A percentile compares a stretch with the other conserved stretches of the same genome.
phyloP scores from a whole-genome alignment of 768 basidiomycete genomes.

The Leucocoprinus birnbaumii region DNA sequence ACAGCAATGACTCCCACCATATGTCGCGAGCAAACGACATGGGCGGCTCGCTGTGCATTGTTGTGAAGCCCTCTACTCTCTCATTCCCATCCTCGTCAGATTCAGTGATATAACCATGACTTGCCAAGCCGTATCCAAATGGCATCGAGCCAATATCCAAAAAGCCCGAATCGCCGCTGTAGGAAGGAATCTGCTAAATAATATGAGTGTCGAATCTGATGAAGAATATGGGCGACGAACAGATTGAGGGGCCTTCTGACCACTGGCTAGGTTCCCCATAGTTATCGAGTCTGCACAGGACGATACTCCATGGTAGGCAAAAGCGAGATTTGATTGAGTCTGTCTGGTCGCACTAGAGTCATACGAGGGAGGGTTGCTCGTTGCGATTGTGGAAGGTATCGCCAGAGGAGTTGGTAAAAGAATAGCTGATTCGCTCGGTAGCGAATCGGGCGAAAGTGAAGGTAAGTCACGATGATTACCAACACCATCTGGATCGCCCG shows the following conservation, averaged over 20 bases:
- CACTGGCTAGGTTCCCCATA: not conserved
- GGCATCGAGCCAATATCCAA: constrained; percentile 17
- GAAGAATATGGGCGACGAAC: not conserved
- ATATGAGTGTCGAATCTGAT: not conserved
- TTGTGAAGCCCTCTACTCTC: constrained; percentile 17
- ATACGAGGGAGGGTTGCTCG: not conserved
- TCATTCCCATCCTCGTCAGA: constrained; percentile 27
- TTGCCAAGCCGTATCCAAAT: not conserved
- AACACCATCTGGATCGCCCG: not conserved
- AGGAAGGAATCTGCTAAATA: constrained; percentile 16
- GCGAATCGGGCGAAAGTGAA: constrained; percentile 6
- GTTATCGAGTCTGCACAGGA: constrained; percentile 23
- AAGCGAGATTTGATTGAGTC: constrained; percentile 18
- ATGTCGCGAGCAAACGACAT: constrained; percentile 66
- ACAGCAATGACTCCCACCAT: constrained; percentile 76
- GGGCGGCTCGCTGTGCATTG: constrained; percentile 56
- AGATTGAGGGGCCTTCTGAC: not conserved
- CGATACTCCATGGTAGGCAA: constrained; percentile 27
- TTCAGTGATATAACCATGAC: constrained; percentile 24
- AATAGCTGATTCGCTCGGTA: not conserved
- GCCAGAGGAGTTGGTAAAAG: not conserved
- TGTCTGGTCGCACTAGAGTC: constrained; percentile 11
- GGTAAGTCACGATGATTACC: not conserved
- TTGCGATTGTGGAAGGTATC: not conserved
- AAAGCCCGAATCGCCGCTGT: constrained; percentile 18